These are phyloP conservation scores for Penicillium frequentans DNA, from an alignment of 2,329 filamentous ascomycete genomes.

Conservation along the genomic window DNA sequence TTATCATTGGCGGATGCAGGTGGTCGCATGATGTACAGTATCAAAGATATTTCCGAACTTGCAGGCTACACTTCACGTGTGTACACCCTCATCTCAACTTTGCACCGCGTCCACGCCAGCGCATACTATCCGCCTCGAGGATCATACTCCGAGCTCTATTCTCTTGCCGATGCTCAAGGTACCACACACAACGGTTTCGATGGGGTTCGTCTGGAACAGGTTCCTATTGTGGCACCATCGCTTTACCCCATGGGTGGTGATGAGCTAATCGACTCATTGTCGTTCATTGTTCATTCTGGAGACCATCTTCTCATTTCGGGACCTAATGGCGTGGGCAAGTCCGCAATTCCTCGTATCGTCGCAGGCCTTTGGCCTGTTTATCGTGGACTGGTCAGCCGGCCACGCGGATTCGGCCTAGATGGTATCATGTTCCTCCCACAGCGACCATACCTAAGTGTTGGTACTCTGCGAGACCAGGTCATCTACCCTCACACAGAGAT, in stretches of 20 bases:
- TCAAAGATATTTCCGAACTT: conserved; percentile 95
- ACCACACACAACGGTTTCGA: conserved; percentile 95
- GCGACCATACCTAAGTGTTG: conserved; percentile 85
- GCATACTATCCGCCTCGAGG: conserved; percentile 74
- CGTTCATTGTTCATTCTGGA: conserved; percentile 83
- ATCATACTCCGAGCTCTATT: conserved; percentile 76
- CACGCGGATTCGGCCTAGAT: conserved; percentile 71
- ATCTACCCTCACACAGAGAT: conserved; percentile 95
- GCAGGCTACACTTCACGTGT: conserved; percentile 95
- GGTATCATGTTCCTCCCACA: conserved; percentile 99
- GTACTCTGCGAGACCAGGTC: conserved; percentile 92
- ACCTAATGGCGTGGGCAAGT: conserved; percentile 92
- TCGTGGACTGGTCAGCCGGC: conserved; percentile 84
- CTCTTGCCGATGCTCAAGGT: conserved; percentile 85
- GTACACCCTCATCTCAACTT: conserved; percentile 90
- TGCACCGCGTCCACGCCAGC: conserved; percentile 89
- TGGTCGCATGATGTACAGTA: conserved; percentile 98
- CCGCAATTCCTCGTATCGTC: conserved; percentile 84
- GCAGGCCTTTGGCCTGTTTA: conserved; percentile 96
- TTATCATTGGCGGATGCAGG: conserved; percentile 94
- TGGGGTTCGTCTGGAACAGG: conserved; percentile 87
- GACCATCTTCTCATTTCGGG: conserved; percentile 95
- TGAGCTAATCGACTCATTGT: conserved; percentile 83
- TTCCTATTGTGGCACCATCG: conserved; percentile 85
- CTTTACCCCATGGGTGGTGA: conserved; percentile 90